A percentile compares a stretch with the other conserved stretches of the same genome.
These are phyloP conservation scores for Seiridium cupressi DNA, from an alignment of 2,329 filamentous ascomycete species.

Conservation along the genomic window DNA sequence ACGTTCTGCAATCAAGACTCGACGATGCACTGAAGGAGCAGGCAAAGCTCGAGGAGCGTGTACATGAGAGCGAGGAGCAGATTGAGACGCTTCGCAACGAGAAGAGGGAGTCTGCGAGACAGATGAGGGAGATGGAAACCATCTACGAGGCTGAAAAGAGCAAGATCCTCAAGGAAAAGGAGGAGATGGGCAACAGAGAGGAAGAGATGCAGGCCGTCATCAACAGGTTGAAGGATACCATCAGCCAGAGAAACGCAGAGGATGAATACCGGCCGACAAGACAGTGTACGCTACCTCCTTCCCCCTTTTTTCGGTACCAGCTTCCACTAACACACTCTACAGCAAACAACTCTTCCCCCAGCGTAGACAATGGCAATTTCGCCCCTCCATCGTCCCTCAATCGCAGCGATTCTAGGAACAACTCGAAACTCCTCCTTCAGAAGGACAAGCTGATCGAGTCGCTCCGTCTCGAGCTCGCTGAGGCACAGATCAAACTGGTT, in stretches of 20 bases:
- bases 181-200: constrained; percentile 78
- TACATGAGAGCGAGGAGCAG: constrained; percentile 83
- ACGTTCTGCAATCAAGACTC: constrained; percentile 79
- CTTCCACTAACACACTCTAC: constrained; percentile 15
- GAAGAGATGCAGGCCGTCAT: constrained; percentile 90
- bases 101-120: constrained; percentile 77
- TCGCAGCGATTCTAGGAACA: constrained; percentile 85
- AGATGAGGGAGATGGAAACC: constrained; percentile 86
- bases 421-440: constrained; percentile 85
- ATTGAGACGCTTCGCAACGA: constrained; percentile 80
- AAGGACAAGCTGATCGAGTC: constrained; percentile 97
- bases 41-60: constrained; percentile 79
- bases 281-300: constrained; percentile 44
- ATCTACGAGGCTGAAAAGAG: constrained; percentile 90
- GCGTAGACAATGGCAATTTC: constrained; percentile 74
- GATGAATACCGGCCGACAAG: constrained; percentile 59
- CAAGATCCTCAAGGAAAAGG: constrained; percentile 86
- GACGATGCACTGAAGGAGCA: constrained; percentile 85
- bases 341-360: constrained; percentile 62
- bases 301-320: background rate
- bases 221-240: constrained; percentile 84
- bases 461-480: constrained; percentile 85
- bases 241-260: constrained; percentile 66
- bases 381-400: constrained; percentile 82
- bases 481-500: constrained; percentile 91